phyloP scores from a whole-genome alignment of 441 rosid species.

The Omphalea diandra region DNA sequence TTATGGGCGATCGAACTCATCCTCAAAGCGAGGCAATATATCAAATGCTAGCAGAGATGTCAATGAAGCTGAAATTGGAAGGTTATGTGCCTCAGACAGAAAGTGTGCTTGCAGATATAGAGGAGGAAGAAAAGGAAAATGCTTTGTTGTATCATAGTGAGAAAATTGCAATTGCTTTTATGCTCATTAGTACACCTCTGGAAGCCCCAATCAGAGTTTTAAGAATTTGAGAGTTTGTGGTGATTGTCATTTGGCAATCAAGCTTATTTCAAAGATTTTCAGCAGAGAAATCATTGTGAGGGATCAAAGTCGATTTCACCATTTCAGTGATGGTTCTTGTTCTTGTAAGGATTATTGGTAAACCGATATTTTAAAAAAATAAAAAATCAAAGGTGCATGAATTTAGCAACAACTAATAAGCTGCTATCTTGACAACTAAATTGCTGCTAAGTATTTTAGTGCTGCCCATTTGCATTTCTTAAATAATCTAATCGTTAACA shows the following conservation, averaged over 20 bases:
- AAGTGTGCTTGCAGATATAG: constrained; percentile 62
- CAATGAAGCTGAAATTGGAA: constrained; percentile 50
- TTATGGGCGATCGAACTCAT: constrained; percentile 64
- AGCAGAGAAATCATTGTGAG: constrained; percentile 65
- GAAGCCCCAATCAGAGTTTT: constrained; percentile 47
- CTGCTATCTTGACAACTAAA: no score
- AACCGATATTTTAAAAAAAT: not conserved
- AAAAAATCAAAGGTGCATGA: no score
- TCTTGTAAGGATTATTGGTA: constrained; percentile 82
- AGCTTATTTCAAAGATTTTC: constrained; percentile 62
- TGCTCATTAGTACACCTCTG: constrained; percentile 56
- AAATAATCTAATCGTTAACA: no score
- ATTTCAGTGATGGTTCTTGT: constrained; percentile 63
- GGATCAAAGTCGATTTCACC: constrained; percentile 78
- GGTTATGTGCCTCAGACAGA: constrained; percentile 46
- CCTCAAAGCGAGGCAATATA: constrained; percentile 50
- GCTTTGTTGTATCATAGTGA: constrained; percentile 72
- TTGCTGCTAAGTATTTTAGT: no score
- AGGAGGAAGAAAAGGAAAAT: constrained; percentile 76
- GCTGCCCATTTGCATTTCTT: no score
- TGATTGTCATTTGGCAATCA: constrained; percentile 77
- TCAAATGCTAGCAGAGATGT: constrained; percentile 52
- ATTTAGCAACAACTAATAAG: no score
- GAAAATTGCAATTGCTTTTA: constrained; percentile 75
- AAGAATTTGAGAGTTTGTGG: constrained; percentile 79